These are phyloP conservation scores for Dactylellina haptotyla DNA, from an alignment of 2,329 filamentous ascomycete species.

Conservation along the genomic window DNA sequence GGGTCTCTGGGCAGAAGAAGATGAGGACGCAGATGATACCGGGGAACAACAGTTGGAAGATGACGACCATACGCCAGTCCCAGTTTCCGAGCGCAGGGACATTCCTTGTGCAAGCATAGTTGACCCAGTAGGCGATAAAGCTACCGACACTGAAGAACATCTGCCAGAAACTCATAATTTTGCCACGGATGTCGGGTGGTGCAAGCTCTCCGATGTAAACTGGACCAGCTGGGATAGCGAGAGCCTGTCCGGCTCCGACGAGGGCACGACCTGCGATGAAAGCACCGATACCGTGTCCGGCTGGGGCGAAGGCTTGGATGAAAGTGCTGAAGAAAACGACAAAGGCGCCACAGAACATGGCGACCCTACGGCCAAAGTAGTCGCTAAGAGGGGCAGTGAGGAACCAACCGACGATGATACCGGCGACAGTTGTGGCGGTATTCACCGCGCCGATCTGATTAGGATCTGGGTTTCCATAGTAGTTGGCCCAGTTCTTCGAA, in stretches of 20 bases:
- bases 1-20: conserved; percentile 74
- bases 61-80: conserved; percentile 78
- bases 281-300: conserved; percentile 68
- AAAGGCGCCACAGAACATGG: conserved; percentile 72
- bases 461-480: conserved; percentile 57
- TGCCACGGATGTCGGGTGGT: conserved; percentile 72
- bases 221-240: conserved; percentile 73
- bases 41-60: conserved; percentile 76
- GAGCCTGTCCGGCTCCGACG: conserved; percentile 75
- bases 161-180: conserved; percentile 77
- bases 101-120: conserved; percentile 71
- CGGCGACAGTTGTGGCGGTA: conserved; percentile 76
- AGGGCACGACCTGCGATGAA: conserved; percentile 76
- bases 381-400: conserved; percentile 70
- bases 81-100: conserved; percentile 66
- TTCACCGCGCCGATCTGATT: conserved; percentile 70
- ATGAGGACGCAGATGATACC: conserved; percentile 70
- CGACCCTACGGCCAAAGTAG: conserved; percentile 18
- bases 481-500: conserved; percentile 73
- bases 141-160: conserved; percentile 74
- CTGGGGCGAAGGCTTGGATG: conserved; percentile 73
- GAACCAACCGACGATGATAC: conserved; percentile 76
- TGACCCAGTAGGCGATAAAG: conserved; percentile 75
- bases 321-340: conserved; percentile 75
- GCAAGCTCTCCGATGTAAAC: conserved; percentile 77